A percentile compares a stretch with the other conserved stretches of the same genome.
phyloP scores from a whole-genome alignment of 2,329 filamentous ascomycete genomes.

The Diaporthe sp. region DNA sequence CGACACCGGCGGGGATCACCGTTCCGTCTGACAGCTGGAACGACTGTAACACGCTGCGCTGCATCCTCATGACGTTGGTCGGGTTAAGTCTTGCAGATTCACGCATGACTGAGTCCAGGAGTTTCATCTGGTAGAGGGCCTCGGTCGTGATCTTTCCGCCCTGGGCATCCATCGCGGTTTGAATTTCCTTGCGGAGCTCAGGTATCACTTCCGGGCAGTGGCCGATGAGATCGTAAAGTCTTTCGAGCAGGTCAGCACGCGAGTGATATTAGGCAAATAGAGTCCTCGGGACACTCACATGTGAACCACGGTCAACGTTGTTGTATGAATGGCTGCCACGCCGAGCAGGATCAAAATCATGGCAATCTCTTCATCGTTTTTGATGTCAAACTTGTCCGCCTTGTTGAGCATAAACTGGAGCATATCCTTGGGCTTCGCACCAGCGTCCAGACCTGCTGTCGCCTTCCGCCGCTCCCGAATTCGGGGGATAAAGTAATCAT shows the following conservation, averaged over 20 bases:
- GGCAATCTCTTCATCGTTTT: constrained; percentile 48
- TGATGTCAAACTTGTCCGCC: constrained; percentile 1
- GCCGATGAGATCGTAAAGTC: constrained; percentile 21
- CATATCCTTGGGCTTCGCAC: constrained; percentile 54
- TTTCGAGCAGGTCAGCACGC: neutral
- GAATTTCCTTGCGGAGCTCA: constrained; percentile 62
- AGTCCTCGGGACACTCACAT: neutral
- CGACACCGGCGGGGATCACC: constrained; percentile 54
- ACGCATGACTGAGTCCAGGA: constrained; percentile 45
- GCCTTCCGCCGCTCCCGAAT: constrained; percentile 6
- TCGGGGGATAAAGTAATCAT: neutral
- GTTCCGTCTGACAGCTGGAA: constrained; percentile 66
- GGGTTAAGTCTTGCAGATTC: constrained; percentile 44
- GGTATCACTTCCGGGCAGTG: constrained; percentile 56
- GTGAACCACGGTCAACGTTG: constrained; percentile 55
- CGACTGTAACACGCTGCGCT: constrained; percentile 59
- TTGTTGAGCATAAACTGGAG: constrained; percentile 54
- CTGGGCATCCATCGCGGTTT: constrained; percentile 47
- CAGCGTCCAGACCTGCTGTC: neutral
- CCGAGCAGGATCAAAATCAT: constrained; percentile 53
- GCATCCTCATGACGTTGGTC: constrained; percentile 51
- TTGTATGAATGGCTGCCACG: constrained; percentile 64
- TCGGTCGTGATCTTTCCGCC: constrained; percentile 40
- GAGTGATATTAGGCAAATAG: neutral
- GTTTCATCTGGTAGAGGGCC: constrained; percentile 45